A percentile compares a stretch with the other conserved stretches of the same genome.
phyloP scores from a whole-genome alignment of 176 grass and related monocot genomes.

The Avena sativa region DNA sequence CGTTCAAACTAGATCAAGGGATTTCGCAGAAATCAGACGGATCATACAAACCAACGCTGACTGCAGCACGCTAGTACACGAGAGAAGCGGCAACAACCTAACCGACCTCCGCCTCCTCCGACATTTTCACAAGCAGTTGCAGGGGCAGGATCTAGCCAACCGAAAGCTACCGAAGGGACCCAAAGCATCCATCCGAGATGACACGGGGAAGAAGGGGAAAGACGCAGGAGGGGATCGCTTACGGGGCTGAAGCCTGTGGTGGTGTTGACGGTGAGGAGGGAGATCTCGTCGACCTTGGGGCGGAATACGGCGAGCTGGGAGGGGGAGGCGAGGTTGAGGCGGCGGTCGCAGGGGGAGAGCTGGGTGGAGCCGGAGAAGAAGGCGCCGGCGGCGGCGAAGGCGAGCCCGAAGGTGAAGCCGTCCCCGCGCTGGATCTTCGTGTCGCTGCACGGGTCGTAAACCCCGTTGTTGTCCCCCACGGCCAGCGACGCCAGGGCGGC shows the following conservation, averaged over 20 bases:
- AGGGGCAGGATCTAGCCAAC: background rate
- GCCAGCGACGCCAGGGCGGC: slow-evolving; percentile 31
- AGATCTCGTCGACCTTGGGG: slow-evolving; percentile 97
- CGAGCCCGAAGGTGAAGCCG: slow-evolving; percentile 91
- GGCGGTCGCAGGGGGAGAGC: slow-evolving; percentile 94
- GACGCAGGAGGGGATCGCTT: background rate
- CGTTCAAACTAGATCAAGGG: background rate
- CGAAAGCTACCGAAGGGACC: background rate
- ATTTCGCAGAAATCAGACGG: background rate
- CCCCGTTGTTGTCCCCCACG: slow-evolving; percentile 61
- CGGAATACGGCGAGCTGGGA: slow-evolving; percentile 88
- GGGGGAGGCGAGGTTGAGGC: slow-evolving; percentile 65
- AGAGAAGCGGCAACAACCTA: background rate
- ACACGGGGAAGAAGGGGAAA: background rate
- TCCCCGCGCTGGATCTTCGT: slow-evolving; percentile 80
- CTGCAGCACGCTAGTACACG: background rate
- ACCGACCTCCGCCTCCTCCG: slow-evolving; percentile 23
- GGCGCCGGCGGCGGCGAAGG: slow-evolving; percentile 56
- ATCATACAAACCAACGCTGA: slow-evolving; percentile 18
- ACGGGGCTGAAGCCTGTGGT: slow-evolving; percentile 77
- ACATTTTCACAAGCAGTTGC: slow-evolving; percentile 46
- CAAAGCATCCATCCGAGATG: background rate
- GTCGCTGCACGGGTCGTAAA: slow-evolving; percentile 83
- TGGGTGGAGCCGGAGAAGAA: slow-evolving; percentile 69
- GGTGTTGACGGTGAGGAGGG: slow-evolving; percentile 96